Percentiles rank a stretch among this genome's conserved stretches.
Conservation (phyloP, 2,329 filamentous ascomycete species). For the Zymoseptoria brevis region DNA sequence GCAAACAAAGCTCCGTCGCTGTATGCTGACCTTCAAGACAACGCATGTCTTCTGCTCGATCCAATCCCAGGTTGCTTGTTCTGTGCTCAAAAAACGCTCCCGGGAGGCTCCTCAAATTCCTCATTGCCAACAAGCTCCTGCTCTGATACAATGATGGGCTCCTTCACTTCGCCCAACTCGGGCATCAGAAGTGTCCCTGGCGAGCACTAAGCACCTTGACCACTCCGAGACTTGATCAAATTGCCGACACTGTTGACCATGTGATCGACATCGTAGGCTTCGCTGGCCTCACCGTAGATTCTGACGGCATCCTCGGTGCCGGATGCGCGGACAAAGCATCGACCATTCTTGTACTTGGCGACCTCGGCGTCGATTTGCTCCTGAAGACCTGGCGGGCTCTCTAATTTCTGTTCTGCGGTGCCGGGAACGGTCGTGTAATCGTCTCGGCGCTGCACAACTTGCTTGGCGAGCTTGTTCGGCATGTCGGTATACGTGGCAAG, state of each 20-base stretch:
- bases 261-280: constrained; percentile 81
- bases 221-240: constrained; percentile 14
- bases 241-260: constrained; percentile 68
- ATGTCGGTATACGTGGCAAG: constrained; percentile 86
- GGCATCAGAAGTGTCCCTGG: neutral
- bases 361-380: constrained; percentile 79
- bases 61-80: neutral
- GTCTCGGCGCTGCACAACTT: constrained; percentile 80
- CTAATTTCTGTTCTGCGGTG: constrained; percentile 73
- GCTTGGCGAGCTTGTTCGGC: constrained; percentile 88
- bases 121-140: neutral
- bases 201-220: constrained; percentile 4
- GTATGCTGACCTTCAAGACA: neutral
- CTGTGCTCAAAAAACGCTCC: neutral
- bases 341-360: constrained; percentile 80
- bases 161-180: neutral
- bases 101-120: neutral
- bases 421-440: constrained; percentile 79
- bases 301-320: constrained; percentile 94
- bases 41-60: neutral
- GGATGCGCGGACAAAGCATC: constrained; percentile 84
- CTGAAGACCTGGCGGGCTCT: constrained; percentile 71
- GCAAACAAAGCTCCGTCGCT: neutral
- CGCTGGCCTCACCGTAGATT: constrained; percentile 91
- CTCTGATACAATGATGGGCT: neutral